A percentile compares a stretch with the other conserved stretches of the same genome.
These are phyloP conservation scores for Ceriops decandra DNA, from an alignment of 345 rosid species.

Conservation along the genomic window DNA sequence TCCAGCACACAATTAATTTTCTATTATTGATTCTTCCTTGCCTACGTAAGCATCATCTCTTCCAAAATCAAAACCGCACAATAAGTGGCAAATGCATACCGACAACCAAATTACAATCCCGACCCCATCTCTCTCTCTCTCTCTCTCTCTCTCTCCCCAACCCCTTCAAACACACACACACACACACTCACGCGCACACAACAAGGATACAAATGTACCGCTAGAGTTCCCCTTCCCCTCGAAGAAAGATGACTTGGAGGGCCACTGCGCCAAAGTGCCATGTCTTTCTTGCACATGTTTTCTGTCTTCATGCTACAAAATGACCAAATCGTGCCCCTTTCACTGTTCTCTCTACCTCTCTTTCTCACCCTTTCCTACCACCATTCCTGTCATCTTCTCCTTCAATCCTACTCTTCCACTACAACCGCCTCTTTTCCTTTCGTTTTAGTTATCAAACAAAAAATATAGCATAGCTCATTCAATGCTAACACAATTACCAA, in stretches of 20 bases:
- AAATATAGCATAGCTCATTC: neutral
- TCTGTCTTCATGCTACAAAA: constrained; percentile 32
- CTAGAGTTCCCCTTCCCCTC: constrained; percentile 17
- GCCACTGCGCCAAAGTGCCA: constrained; percentile 17
- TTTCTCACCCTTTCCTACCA: constrained; percentile 1
- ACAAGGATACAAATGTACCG: constrained; percentile 5
- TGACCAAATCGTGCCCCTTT: constrained; percentile 17
- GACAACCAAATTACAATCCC: neutral
- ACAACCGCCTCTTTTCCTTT: constrained; percentile 10
- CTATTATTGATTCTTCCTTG: neutral
- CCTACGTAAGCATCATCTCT: constrained; percentile 8
- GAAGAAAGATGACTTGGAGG: neutral
- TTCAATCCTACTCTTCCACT: constrained; percentile 21
- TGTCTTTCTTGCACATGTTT: constrained; percentile 16
- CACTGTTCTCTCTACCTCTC: neutral
- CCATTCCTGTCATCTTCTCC: constrained; percentile 26
- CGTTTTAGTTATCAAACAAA: neutral
- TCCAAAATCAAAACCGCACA: neutral
- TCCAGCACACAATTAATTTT: neutral
- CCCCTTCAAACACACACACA: neutral
- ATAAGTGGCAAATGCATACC: neutral
- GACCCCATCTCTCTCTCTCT: neutral
- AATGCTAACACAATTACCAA: neutral
- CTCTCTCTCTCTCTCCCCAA: neutral
- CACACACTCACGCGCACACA: too few relatives aligned